Base-by-base conservation (phyloP, 495 filamentous ascomycete genomes). In the Annulohypoxylon nitens region DNA sequence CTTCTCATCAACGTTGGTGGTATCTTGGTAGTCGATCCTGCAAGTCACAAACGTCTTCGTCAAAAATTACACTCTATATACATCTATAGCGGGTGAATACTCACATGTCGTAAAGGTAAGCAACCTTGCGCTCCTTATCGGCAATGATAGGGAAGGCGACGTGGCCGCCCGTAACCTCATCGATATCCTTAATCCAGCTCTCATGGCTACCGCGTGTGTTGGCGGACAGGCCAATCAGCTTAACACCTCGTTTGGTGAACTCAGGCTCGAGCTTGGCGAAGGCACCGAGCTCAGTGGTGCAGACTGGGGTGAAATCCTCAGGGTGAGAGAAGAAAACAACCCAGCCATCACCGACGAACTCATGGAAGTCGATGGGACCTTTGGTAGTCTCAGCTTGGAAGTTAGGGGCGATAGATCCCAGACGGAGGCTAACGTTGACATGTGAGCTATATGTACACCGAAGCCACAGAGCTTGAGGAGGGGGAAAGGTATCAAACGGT, bases 261-360 rank as follows among this genome's bases (percentile, higher is more conserved):
- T 99, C 96, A 66, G 94, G 93, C 88, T 97, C 93, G 71, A 98
- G 92, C 83, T 97, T 97, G 75, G 97, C 95, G 90, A 86, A 97
- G 70, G 97, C 97, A 80, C 96, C 96, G 74, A 99, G 92, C 89
- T 99, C 96, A 67, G 96, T 99, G 81, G 96, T 99, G 88, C 96
- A 99, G 73, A 99, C 94, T 71, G 95, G 94, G 7, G 94, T 94
- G 85, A 90, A 94, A 83, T 95, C 92, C 82, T 96, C 94, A 34
- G 96, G 96, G 87, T 99, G 96, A 36, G 95, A 97, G 90, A 98
- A 99, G 80, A 98, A 89, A 74, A 99, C 88, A 69, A 93, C 91
- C 96, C 96, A 99, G 73, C 88, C 93, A 86, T 95, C 88, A 79
- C 93, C 97, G 76, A 98, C 93, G 85, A 92, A 99, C 78, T 98